phyloP scores from a whole-genome alignment of 139 green algal genomes.

The Nannochloris sp. region DNA sequence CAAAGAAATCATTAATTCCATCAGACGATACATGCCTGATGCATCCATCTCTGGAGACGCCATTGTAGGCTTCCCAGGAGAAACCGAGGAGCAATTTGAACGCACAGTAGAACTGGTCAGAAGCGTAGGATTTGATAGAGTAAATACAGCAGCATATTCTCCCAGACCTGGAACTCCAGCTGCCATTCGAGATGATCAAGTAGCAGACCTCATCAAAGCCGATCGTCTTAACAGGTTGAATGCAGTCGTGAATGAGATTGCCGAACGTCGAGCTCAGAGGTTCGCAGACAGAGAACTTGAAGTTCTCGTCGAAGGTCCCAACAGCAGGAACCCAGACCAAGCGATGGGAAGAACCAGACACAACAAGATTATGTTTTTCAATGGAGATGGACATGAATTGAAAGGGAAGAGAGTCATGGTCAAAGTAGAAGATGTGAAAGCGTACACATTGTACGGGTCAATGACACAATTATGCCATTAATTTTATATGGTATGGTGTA shows the following conservation, averaged over 20 bases:
- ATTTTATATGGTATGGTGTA: too few relatives aligned
- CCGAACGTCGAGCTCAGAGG: conserved; percentile 74
- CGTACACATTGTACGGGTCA: conserved; percentile 55
- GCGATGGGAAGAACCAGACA: conserved; percentile 75
- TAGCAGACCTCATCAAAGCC: conserved; percentile 88
- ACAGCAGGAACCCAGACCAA: conserved; percentile 55
- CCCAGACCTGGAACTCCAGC: conserved; percentile 88
- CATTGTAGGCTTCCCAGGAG: conserved; percentile 95
- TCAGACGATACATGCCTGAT: conserved; percentile 90
- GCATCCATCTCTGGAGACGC: conserved; percentile 83
- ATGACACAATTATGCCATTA: neutral
- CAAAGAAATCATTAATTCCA: conserved; percentile 85
- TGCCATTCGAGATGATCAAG: conserved; percentile 53
- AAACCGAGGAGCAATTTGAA: conserved; percentile 94
- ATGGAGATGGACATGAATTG: conserved; percentile 55
- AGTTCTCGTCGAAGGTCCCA: conserved; percentile 76
- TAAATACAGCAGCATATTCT: conserved; percentile 87
- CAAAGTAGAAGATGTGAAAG: conserved; percentile 51
- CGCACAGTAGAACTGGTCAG: conserved; percentile 70
- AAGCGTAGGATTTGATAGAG: conserved; percentile 86
- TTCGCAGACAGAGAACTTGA: conserved; percentile 51
- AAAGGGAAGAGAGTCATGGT: conserved; percentile 60
- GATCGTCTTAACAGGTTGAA: conserved; percentile 92
- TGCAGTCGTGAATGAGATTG: conserved; percentile 72
- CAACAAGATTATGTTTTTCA: conserved; percentile 93